Evolutionary conservation across 345 rosid genomes (phyloP), one percentile per base, ranked within the genome.

Genomic region (Eucalyptus sp.): DNA sequence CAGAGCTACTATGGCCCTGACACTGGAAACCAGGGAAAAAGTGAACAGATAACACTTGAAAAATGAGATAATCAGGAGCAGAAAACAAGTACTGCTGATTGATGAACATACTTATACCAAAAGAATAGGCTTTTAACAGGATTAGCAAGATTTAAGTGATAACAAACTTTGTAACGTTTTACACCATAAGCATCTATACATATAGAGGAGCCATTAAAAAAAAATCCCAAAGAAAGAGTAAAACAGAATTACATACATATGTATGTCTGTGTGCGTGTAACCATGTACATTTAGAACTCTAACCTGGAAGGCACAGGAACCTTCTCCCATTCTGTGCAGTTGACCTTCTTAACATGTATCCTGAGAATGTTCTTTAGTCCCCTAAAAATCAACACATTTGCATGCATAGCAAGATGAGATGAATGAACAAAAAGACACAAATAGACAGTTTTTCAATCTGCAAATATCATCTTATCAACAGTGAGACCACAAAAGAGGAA

Each of bases 291-390:
- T 76, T 41, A 76, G 27, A 76, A 76, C 27, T 76, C 84, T 76
- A 76, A 98, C 99, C 99, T 98, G 92, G 94, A 96, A 66, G 99
- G 99, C 76, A 98, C 94, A n/a, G 93, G 95, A 90, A 97, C 86
- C 87, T 88, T 94, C 94, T 97, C 99, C 99, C 99, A 98, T 83
- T 97, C 97, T 16, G 98, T 93, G 93, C 95, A 94, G 90, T 98
- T 94, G 62, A 93, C 90, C 94, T 92, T 97, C 92, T 93, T 98
- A 68, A 98, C 90, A 85, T 96, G 95, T 91, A 98, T 90, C 93
- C 93, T 96, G 86, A 98, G 88, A 83, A 98, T 95, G 94, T 97
- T 97, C 92, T 95, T 96, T 85, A 98, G 97, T 86, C 98, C 99
- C 95, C 99, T 98, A 88, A 89, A 92, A 87, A 87, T 50, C 88